Evolutionary conservation across 176 grass and related monocot species (phyloP), one percentile per base, ranked within the genome.

Genomic region (Eleusine indica): DNA sequence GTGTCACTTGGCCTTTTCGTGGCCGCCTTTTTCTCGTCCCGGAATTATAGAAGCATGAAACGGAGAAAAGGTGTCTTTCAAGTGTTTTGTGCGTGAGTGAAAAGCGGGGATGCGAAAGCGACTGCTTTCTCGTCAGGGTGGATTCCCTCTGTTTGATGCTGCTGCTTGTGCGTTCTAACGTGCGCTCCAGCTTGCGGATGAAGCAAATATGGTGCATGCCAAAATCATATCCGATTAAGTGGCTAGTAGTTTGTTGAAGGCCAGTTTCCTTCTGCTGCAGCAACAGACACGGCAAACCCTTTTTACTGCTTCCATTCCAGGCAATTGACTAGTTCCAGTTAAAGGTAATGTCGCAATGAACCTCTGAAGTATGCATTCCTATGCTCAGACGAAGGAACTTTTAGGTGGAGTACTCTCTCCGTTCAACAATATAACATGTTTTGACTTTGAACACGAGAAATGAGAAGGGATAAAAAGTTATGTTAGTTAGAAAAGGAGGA

Each of bases 1-100:
- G 0, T 35, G 11, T 75, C 40, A 8, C 19, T 49, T 57, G 56
- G 10, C 81, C 17, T 84, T 88, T 74, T 74, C 40, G 39, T 1
- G 47, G 30, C 25, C 21, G 11, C 11, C 51, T 79, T 80, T 73
- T 46, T 53, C 43, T 7, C 6, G 65, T 25, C 49, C 14, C 44
- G 73, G 53, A 51, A 75, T 70, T 66, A 28, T 65, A 28, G 17
- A 32, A 40, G 72, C 56, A 77, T 29, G n/a, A 73, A 56, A 14
- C 25, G 8, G 49, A 74, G 47, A 70, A 82, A 87, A 75, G 82
- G 61, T 51, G 62, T 42, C 68, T 68, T 85, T 85, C 70, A 10
- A 52, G 82, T 35, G 83, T 56, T 70, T 76, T 76, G 54, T 19
- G 78, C 71, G 54, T 37, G 82, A 54, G 52, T 57, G 53, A 56